Evolutionary conservation across 768 basidiomycete species (phyloP).

Genomic region (Lactarius tabidus): DNA sequence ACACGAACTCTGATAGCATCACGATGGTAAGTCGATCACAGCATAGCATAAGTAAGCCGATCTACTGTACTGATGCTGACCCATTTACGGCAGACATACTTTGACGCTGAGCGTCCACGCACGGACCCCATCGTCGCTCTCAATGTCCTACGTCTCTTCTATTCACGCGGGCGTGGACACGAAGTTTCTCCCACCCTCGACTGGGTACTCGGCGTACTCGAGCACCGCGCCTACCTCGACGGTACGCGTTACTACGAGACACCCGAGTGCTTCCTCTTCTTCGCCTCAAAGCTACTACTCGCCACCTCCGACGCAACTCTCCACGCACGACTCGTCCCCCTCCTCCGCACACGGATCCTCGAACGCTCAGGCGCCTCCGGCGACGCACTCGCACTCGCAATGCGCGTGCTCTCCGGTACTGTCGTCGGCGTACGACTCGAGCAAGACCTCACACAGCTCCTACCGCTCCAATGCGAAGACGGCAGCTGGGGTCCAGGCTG

Average conservation of each 20-base stretch:
- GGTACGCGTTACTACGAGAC: slow-evolving; percentile 54
- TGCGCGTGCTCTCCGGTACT: slow-evolving; percentile 48
- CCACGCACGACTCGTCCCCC: slow-evolving; percentile 36
- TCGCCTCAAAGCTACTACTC: slow-evolving; percentile 44
- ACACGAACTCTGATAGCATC: slow-evolving; percentile 48
- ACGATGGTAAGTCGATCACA: slow-evolving; percentile 25
- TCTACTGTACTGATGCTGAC: slow-evolving; percentile 3
- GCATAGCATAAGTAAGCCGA: neutral
- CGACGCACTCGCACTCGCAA: slow-evolving; percentile 52
- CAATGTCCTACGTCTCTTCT: slow-evolving; percentile 48
- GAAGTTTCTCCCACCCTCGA: slow-evolving; percentile 43
- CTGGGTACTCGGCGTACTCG: slow-evolving; percentile 49
- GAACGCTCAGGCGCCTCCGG: slow-evolving; percentile 49
- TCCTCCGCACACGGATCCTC: slow-evolving; percentile 43
- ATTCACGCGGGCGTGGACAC: slow-evolving; percentile 44
- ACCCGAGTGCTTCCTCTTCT: slow-evolving; percentile 51
- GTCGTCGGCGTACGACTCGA: slow-evolving; percentile 41
- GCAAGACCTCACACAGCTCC: slow-evolving; percentile 43
- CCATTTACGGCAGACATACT: slow-evolving; percentile 42
- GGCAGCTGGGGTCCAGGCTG: slow-evolving; percentile 54
- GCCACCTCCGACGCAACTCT: slow-evolving; percentile 33
- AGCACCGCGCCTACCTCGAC: slow-evolving; percentile 49
- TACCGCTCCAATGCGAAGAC: slow-evolving; percentile 48
- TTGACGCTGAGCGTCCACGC: slow-evolving; percentile 47
- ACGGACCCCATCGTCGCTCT: slow-evolving; percentile 53